Percentiles rank a stretch among this genome's conserved stretches.
phyloP scores from a whole-genome alignment of 306 rosid species.

The Citrullus mucosospermus region DNA sequence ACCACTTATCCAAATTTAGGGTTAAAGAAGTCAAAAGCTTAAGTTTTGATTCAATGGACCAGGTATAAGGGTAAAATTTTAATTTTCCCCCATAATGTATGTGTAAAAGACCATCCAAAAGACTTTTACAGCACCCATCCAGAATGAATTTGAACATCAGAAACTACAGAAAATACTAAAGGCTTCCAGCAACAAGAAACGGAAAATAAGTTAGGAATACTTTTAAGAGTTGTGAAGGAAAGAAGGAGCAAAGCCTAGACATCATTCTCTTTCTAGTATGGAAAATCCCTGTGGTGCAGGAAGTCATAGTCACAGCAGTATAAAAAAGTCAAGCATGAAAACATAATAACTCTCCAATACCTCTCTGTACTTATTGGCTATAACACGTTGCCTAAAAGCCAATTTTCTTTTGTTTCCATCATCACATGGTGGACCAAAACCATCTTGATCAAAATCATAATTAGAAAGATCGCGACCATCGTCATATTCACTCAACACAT shows the following conservation, averaged over 20 bases:
- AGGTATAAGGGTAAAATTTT: neutral
- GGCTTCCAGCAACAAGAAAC: neutral
- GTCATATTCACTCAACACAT: constrained; percentile 41
- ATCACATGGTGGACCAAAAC: constrained; percentile 38
- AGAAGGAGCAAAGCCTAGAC: neutral
- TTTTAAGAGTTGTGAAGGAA: neutral
- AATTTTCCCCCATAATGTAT: neutral
- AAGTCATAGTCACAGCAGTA: neutral
- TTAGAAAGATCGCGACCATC: constrained; percentile 70
- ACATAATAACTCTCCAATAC: constrained; percentile 19
- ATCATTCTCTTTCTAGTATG: neutral
- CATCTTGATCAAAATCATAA: constrained; percentile 71
- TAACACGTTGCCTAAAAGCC: constrained; percentile 73
- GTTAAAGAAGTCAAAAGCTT: neutral
- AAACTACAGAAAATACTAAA: neutral
- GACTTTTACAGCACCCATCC: neutral
- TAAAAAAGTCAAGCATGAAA: neutral
- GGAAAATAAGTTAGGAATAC: neutral
- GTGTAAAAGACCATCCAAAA: neutral
- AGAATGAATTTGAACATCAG: neutral
- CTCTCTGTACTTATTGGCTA: constrained; percentile 52
- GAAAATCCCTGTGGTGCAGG: neutral
- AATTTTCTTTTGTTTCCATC: constrained; percentile 61
- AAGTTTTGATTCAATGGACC: neutral
- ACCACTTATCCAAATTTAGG: neutral